phyloP scores from a whole-genome alignment of 169 alveolate genomes.

The Plasmodium vivax region DNA sequence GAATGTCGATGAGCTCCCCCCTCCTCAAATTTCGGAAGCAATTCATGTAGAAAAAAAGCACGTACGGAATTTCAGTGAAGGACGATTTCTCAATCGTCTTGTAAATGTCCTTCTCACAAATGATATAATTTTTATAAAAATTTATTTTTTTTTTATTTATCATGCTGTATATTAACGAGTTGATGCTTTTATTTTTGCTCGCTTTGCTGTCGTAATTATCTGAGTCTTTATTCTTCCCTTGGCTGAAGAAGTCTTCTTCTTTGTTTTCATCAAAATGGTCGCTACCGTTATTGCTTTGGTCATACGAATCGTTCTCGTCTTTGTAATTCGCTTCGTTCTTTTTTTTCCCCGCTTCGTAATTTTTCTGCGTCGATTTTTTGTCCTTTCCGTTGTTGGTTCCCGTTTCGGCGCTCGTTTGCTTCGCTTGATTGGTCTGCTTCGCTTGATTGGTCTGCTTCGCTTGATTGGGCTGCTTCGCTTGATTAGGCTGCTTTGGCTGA shows the following conservation, averaged over 20 bases:
- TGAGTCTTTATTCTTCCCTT: conserved; percentile 14
- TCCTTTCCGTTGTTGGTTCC: conserved; percentile 3
- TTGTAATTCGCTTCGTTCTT: conserved; percentile 6
- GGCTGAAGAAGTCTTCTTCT: not conserved
- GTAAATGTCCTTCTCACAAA: conserved; percentile 72
- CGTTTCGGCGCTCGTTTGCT: not conserved
- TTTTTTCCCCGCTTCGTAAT: not conserved
- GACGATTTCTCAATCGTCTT: conserved; percentile 89
- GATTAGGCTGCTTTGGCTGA: not conserved
- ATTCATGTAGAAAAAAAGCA: conserved; percentile 87
- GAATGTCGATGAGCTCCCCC: conserved; percentile 92
- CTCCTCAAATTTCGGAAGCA: conserved; percentile 90
- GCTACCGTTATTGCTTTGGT: not conserved
- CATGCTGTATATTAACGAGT: conserved; percentile 1
- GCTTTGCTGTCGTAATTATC: conserved; percentile 53
- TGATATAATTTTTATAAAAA: conserved; percentile 64
- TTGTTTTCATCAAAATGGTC: not conserved
- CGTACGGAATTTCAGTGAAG: conserved; percentile 88
- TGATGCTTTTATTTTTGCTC: conserved; percentile 10
- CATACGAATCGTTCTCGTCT: conserved; percentile 22
- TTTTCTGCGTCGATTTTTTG: not conserved
- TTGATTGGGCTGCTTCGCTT: not conserved
- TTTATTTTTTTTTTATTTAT: conserved; percentile 30
- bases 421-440: not conserved
- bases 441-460: not conserved